Base-by-base conservation (phyloP, 2,329 filamentous ascomycete species). In the Parasarocladium wereldwijsianum region DNA sequence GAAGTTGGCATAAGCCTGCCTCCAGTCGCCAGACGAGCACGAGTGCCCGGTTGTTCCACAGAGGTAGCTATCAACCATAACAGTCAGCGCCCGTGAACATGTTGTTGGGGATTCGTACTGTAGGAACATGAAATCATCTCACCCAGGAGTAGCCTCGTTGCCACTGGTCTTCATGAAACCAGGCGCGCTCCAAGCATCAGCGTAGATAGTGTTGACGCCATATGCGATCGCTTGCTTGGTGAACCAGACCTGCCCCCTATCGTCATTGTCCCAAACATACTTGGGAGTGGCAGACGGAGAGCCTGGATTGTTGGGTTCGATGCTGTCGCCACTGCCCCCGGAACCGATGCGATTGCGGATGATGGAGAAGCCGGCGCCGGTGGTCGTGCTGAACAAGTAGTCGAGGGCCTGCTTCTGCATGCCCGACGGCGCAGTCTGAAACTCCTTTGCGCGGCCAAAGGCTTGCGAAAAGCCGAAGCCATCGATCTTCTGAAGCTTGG, bases 231-330 rank as follows among this genome's bases (percentile, higher is more conserved):
- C 65, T 42, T 64, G 51, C 43, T 69, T 52, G 6, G 58, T 57
- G 22, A 71, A 49, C 45, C 54, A 68, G 10, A 71, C 44, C 47
- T 70, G 66, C 6, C 61, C 60, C 9, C 47, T 45, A 32, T 66
- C 58, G 29, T 62, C 55, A 7, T 47, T 47, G 35, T 64, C 58
- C 51, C 59, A 64, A 8, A 45, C 41, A 32, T 66, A 67, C 8
- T 50, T 42, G 1, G 60, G 58, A 12, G 44, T 44, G 4, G 47
- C 52, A 2, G 37, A 45, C 2, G 61, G 55, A 3, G 48, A 47
- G 3, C 61, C 60, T 1, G 61, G 60, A 32, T 45, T 57, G 21
- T 43, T 55, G 2, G 62, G 62, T 25, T 26, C 24, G 36, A 67
- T 60, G 12, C 47, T 49, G 14, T 49, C 46, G 2, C 33, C 43